phyloP scores from a whole-genome alignment of 805 yeast genomes.

The Candida germanica region DNA sequence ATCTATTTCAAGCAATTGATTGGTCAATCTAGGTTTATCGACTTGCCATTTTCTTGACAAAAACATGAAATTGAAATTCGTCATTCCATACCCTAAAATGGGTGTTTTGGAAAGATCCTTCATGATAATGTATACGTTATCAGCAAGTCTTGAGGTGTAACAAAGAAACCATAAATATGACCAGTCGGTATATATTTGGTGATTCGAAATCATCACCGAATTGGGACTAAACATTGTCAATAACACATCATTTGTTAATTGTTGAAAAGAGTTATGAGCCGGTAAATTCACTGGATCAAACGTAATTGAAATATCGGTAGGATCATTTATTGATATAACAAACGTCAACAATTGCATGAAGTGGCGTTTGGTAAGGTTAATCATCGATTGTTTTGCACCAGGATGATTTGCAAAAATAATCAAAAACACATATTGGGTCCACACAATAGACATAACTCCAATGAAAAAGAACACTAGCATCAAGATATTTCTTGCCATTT shows the following conservation, averaged over 20 bases:
- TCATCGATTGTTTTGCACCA: constrained; percentile 34
- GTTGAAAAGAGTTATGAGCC: constrained; percentile 22
- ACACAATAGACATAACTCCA: constrained; percentile 10
- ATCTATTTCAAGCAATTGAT: constrained; percentile 54
- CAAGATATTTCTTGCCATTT: constrained; percentile 2
- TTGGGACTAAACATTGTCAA: constrained; percentile 41
- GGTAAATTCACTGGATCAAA: constrained; percentile 34
- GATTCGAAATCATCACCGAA: constrained; percentile 77
- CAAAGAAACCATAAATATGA: constrained; percentile 82
- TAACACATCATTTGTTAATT: constrained; percentile 23
- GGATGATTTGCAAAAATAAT: constrained; percentile 27
- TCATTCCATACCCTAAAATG: constrained; percentile 83
- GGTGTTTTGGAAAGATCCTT: constrained; percentile 79
- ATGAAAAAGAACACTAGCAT: constrained; percentile 7
- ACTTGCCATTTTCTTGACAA: constrained; percentile 82
- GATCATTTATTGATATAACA: constrained; percentile 48
- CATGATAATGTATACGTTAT: constrained; percentile 66
- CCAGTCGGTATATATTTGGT: constrained; percentile 96
- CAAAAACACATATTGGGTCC: constrained; percentile 10
- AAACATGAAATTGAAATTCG: constrained; percentile 70
- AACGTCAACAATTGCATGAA: constrained; percentile 56
- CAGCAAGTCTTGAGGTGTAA: constrained; percentile 63
- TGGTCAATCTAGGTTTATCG: constrained; percentile 60
- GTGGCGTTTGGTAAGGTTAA: constrained; percentile 54
- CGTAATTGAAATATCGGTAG: constrained; percentile 51